Evolutionary conservation across 2,329 filamentous ascomycete genomes (phyloP).

Genomic region (Venturia asperata): DNA sequence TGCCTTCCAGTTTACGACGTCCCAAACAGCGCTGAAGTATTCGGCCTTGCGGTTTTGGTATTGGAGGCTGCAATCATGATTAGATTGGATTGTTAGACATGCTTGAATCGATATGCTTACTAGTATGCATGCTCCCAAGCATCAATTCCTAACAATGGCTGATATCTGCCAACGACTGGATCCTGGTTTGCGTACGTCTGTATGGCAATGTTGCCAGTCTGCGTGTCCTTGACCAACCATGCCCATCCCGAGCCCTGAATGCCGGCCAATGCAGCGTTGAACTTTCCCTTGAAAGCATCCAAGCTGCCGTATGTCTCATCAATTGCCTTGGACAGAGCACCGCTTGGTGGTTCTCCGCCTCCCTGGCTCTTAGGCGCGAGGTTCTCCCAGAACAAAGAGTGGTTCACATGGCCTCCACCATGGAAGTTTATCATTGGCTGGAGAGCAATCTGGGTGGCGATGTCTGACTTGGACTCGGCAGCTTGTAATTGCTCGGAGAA

Average conservation of each 20-base stretch:
- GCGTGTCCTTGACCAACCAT: conserved; percentile 56
- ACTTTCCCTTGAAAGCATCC: conserved; percentile 54
- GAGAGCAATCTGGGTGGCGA: conserved; percentile 47
- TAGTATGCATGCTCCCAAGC: conserved; percentile 97
- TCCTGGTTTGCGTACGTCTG: conserved; percentile 81
- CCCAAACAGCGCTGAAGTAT: conserved; percentile 91
- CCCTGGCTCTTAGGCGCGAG: conserved; percentile 59
- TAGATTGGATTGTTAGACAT: background rate
- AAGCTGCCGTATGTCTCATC: conserved; percentile 53
- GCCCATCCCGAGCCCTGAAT: conserved; percentile 61
- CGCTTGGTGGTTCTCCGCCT: conserved; percentile 57
- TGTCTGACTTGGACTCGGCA: conserved; percentile 48
- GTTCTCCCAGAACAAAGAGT: conserved; percentile 64
- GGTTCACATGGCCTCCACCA: conserved; percentile 59
- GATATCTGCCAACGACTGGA: conserved; percentile 74
- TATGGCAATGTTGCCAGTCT: conserved; percentile 54
- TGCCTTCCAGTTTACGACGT: conserved; percentile 92
- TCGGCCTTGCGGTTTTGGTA: conserved; percentile 97
- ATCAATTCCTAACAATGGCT: conserved; percentile 80
- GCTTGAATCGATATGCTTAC: conserved; percentile 35
- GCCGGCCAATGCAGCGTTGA: conserved; percentile 56
- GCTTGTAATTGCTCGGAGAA: conserved; percentile 64
- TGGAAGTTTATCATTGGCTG: conserved; percentile 59
- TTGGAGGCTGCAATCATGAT: conserved; percentile 53
- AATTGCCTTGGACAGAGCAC: conserved; percentile 51